Percentiles rank a stretch among this genome's conserved stretches.
phyloP scores from a whole-genome alignment of 2,329 filamentous ascomycete species.

The Hymenoscyphus scutula region DNA sequence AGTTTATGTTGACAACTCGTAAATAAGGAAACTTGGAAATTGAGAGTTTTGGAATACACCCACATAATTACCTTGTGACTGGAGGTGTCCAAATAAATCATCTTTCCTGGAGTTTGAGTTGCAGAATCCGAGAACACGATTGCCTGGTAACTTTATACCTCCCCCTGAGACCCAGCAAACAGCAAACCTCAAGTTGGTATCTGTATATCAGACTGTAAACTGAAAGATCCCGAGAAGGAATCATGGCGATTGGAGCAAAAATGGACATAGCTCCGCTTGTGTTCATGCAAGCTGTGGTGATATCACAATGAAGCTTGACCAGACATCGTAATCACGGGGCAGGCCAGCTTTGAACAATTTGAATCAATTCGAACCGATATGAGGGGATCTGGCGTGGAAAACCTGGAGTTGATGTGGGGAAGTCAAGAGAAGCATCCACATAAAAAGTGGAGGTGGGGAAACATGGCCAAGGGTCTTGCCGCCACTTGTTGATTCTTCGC shows the following conservation, averaged over 20 bases:
- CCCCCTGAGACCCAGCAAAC: background rate
- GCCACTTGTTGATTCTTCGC: background rate
- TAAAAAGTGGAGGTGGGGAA: background rate
- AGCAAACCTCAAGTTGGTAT: too few relatives aligned
- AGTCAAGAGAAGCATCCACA: background rate
- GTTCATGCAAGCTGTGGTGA: background rate
- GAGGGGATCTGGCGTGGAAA: background rate
- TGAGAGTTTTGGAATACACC: too few relatives aligned
- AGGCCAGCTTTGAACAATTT: background rate
- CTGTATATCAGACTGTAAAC: too few relatives aligned
- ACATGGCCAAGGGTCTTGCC: background rate
- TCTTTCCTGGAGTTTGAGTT: too few relatives aligned
- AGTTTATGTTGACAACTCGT: background rate
- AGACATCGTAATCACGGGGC: background rate
- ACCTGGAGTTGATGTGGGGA: background rate
- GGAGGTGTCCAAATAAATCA: too few relatives aligned
- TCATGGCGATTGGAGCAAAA: background rate
- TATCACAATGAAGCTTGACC: background rate
- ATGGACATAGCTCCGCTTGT: background rate
- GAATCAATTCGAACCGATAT: too few relatives aligned
- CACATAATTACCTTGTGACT: too few relatives aligned
- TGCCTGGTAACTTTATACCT: background rate
- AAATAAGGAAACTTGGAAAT: too few relatives aligned
- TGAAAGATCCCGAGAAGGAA: background rate
- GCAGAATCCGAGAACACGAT: background rate